A percentile compares a stretch with the other conserved stretches of the same genome.
phyloP scores from a whole-genome alignment of 139 green algal species.

The Chlorella sorokiniana region DNA sequence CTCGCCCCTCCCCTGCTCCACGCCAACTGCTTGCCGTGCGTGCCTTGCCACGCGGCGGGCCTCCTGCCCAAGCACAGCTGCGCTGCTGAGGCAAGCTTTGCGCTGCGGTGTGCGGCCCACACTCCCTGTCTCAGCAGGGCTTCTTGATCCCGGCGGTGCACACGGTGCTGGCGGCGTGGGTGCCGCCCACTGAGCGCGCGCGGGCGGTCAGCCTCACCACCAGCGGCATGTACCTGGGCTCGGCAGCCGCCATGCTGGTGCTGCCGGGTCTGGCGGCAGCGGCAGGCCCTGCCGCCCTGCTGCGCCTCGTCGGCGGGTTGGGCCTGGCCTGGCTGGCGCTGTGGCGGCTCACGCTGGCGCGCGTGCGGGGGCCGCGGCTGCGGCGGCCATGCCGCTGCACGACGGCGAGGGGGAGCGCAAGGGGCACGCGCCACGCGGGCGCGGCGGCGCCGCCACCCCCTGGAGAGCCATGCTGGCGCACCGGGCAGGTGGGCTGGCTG shows the following conservation, averaged over 20 bases:
- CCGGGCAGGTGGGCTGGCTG: conserved; percentile 41
- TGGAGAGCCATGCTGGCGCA: conserved; percentile 72
- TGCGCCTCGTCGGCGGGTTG: conserved; percentile 71
- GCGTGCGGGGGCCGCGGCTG: background rate
- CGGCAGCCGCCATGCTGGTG: conserved; percentile 85
- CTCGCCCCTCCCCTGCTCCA: background rate
- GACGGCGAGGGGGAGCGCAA: conserved; percentile 13
- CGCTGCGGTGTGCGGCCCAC: background rate
- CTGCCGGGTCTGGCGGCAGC: conserved; percentile 72
- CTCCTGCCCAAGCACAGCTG: too few species aligned
- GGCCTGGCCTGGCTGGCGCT: conserved; percentile 82
- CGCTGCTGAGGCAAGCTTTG: background rate
- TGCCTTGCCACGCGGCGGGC: background rate
- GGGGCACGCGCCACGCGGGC: conserved; percentile 47
- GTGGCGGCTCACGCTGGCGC: conserved; percentile 58
- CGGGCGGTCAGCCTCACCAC: conserved; percentile 90
- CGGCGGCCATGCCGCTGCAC: conserved; percentile 12
- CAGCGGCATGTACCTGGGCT: conserved; percentile 98
- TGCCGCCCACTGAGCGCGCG: conserved; percentile 87
- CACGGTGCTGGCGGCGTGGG: conserved; percentile 70
- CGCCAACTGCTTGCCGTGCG: too few species aligned
- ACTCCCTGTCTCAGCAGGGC: conserved; percentile 59
- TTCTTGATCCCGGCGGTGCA: conserved; percentile 96
- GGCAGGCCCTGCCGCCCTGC: conserved; percentile 65
- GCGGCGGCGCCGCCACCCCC: conserved; percentile 51